phyloP scores from a whole-genome alignment of 192 early-diverging fungal genomes.

The Rhizophagus prolifer region DNA sequence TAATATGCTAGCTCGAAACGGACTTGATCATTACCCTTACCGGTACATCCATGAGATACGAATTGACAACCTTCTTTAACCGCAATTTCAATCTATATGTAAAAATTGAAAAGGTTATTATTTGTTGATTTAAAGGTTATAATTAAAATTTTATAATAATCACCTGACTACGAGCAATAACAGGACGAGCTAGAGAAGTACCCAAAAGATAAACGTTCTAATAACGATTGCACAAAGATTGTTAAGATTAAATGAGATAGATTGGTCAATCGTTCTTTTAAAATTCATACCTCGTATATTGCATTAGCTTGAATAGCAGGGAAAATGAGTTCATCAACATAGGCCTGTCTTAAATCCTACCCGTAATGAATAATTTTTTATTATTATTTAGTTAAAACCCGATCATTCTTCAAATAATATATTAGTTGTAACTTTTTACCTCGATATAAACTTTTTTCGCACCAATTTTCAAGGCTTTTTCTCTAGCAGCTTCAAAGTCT shows the following conservation, averaged over 20 bases:
- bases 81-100: slow-evolving; percentile 86
- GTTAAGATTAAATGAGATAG: background rate
- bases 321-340: slow-evolving; percentile 91
- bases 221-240: background rate
- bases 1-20: slow-evolving; percentile 99
- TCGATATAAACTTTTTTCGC: slow-evolving; percentile 94
- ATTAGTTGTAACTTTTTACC: slow-evolving; percentile 40
- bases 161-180: slow-evolving; percentile 77
- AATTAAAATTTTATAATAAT: background rate
- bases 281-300: slow-evolving; percentile 71
- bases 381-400: background rate
- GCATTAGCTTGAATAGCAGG: slow-evolving; percentile 93
- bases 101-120: slow-evolving; percentile 11
- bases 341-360: slow-evolving; percentile 88
- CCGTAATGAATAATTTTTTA: background rate
- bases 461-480: slow-evolving; percentile 91
- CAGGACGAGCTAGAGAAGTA: slow-evolving; percentile 94
- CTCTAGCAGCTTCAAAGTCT: slow-evolving; percentile 91
- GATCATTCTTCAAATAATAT: background rate
- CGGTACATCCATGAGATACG: slow-evolving; percentile 99
- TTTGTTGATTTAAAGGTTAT: slow-evolving; percentile 31
- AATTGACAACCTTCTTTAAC: slow-evolving; percentile 88
- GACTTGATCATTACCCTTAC: slow-evolving; percentile 99
- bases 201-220: slow-evolving; percentile 90
- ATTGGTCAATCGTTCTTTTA: background rate